Conservation (phyloP, 768 basidiomycete species). For the Botryobasidium botryosum region DNA sequence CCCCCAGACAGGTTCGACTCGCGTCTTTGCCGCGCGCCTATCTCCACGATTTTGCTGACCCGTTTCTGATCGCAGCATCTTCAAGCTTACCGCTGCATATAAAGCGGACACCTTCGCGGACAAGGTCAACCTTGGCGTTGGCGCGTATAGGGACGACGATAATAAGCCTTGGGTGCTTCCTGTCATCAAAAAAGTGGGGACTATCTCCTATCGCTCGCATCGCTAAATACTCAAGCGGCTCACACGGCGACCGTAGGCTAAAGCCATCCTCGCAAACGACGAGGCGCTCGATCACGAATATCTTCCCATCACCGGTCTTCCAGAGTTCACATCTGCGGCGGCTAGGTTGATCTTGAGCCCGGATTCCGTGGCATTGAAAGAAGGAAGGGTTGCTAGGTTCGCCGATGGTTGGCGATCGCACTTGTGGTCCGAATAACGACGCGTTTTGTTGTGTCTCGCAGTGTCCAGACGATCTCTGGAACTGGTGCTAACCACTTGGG, state of each 20-base stretch:
- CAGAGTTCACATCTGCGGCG: conserved; percentile 66
- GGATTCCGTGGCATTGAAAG: conserved; percentile 51
- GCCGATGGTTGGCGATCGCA: not conserved
- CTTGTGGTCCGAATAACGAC: not conserved
- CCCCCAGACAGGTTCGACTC: conserved; percentile 59
- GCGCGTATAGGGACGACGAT: conserved; percentile 79
- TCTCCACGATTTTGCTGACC: not conserved
- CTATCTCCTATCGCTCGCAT: conserved; percentile 4
- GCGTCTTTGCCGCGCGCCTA: not conserved
- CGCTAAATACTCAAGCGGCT: not conserved
- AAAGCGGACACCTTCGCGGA: conserved; percentile 56
- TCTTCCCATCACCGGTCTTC: conserved; percentile 75
- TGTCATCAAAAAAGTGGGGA: conserved; percentile 63
- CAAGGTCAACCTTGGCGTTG: conserved; percentile 87
- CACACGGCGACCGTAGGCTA: conserved; percentile 35
- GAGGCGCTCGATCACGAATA: conserved; percentile 78
- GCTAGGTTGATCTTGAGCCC: conserved; percentile 66
- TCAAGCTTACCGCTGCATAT: conserved; percentile 80
- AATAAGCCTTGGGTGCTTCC: conserved; percentile 86
- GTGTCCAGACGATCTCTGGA: conserved; percentile 88
- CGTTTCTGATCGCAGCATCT: conserved; percentile 38
- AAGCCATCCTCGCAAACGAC: conserved; percentile 47
- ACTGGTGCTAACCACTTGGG: conserved; percentile 93
- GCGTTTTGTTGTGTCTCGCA: conserved; percentile 2
- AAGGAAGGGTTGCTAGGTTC: conserved; percentile 44